Base-by-base conservation (phyloP, 441 rosid species). In the Populus hybrid region DNA sequence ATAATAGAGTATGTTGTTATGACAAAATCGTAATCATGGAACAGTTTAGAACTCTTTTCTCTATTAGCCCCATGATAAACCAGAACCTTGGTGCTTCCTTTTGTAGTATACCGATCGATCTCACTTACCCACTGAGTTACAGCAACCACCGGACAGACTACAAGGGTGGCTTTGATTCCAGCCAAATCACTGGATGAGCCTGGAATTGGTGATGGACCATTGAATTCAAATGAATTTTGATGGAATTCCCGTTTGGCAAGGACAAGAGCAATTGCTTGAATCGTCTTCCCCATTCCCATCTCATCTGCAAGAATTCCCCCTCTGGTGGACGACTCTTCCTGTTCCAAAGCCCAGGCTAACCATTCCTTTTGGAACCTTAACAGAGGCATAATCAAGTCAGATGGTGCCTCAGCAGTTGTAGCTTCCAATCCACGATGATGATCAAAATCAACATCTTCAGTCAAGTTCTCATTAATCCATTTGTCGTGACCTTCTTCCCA, bases 201-300 rank as follows among this genome's bases (percentile, higher is more conserved):
- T 20, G 87, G 69, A 24, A 80, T 36, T 35, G 53, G 28, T n/a
- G 78, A 77, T 36, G 77, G 21, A 67, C 65, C 70, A 74, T 64
- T 67, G 30, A 74, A 35, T 32, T 80, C 85, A 71, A 40, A 64
- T 20, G 73, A 59, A 69, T 85, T 40, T 69, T 34, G 80, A 36
- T 70, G 71, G 42, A 76, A 79, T 72, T 87, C 93, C 26, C 98
- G 87, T 81, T 88, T 89, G 57, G 97, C 91, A 81, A 96, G 97
- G 77, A 93, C 98, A 46, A 96, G 97, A 6, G 99, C 90, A 81
- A 96, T 96, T 10, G 98, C 97, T 82, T 94, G 98, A 81, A 93
- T 81, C 50, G 99, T 96, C 89, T 96, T 96, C 57, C 99, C 99
- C 99, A 96, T 96, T 74, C 99, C 99, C 99, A 96, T 96, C 86